Base-by-base conservation (phyloP, 805 yeast species). In the Lipomyces mesembrius region DNA sequence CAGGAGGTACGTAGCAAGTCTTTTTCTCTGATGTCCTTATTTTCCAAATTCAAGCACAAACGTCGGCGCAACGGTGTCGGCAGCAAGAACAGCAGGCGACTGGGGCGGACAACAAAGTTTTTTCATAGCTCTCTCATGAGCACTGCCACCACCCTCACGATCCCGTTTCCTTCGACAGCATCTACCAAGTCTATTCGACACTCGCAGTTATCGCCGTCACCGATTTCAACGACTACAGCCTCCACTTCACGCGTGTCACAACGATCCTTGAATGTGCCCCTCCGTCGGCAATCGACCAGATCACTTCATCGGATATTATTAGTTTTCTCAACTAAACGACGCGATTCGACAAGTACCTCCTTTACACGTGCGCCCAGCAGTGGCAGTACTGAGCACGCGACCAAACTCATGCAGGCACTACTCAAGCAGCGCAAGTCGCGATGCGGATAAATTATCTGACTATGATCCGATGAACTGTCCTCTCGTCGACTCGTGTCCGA, bases 1-100 rank as follows among this genome's bases (percentile, higher is more conserved):
- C 62, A 65, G 57, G 65, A 65, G 69, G 69, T 65, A 46, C 54
- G 68, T 46, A 25, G 22, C 49, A 17, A 37, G 11, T 37, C 49
- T 17, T 43, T 8, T 43, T 43, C 49, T 43, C 49, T n/a, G 9
- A 17, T 43, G 49, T 43, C 49, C 22, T 43, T 43, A 5, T 43
- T 43, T 17, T 43, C 49, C 49, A 43, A 43, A n/a, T 43, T 43
- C 49, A 43, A 43, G 49, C 49, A 22, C 49, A 43, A n/a, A n/a
- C 49, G 49, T 17, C 49, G 49, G 25, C 49, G 49, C 49, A n/a
- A n/a, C 49, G 7, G 20, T 43, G 49, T n/a, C 22, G 49, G 49
- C 49, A 43, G 14, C 49, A 17, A 43, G 49, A 17, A 17, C 2
- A 43, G 49, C 49, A 43, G 25, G 43, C 12, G 49, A n/a, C 49